Conservation (phyloP, 768 basidiomycete genomes). For the Amanita rimosa region DNA sequence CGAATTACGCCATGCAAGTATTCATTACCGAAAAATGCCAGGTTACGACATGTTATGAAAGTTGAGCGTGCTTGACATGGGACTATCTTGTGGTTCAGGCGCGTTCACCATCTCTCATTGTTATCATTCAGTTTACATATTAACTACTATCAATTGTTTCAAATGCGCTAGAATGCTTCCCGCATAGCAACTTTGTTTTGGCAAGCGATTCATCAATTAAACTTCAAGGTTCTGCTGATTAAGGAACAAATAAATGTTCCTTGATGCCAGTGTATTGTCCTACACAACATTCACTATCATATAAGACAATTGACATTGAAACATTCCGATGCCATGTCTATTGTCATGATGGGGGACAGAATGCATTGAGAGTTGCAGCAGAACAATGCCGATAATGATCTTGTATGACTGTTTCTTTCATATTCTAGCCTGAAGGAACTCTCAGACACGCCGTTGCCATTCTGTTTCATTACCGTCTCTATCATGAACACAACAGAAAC, state of each 20-base stretch:
- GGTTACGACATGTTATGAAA: not conserved
- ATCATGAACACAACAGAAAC: not conserved
- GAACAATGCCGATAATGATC: too few species aligned
- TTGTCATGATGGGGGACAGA: too few species aligned
- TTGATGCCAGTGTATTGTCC: not conserved
- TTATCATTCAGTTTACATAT: not conserved
- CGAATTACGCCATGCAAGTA: not conserved
- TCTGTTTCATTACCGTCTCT: not conserved
- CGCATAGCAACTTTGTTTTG: not conserved
- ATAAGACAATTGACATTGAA: too few species aligned
- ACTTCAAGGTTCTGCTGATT: not conserved
- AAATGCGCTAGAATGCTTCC: not conserved
- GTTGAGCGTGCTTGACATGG: not conserved
- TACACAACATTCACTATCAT: not conserved
- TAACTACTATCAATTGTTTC: not conserved
- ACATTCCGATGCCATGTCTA: too few species aligned
- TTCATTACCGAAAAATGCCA: not conserved
- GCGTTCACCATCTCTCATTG: not conserved
- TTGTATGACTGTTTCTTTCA: too few species aligned
- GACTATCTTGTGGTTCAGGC: not conserved
- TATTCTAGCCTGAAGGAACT: too few species aligned
- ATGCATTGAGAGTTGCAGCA: too few species aligned
- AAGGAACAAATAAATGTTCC: not conserved
- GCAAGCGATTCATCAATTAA: not conserved
- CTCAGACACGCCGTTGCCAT: too few species aligned